A percentile compares a stretch with the other conserved stretches of the same genome.
phyloP scores from a whole-genome alignment of 768 basidiomycete genomes.

The Auriscalpium microsporum region DNA sequence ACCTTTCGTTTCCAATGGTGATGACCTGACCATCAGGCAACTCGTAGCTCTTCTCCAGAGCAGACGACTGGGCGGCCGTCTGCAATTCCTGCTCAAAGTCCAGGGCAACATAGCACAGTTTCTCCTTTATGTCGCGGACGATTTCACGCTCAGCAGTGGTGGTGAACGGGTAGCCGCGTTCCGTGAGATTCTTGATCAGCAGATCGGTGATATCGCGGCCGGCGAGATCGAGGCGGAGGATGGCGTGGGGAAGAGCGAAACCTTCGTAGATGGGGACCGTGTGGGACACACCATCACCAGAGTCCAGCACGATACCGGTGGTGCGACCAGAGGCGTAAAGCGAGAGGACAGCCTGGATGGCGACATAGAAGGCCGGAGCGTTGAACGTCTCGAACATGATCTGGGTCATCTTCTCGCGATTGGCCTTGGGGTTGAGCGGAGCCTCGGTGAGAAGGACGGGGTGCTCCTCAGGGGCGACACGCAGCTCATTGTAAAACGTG shows the following conservation, averaged over 20 bases:
- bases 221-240: slow-evolving; percentile 84
- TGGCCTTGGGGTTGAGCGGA: slow-evolving; percentile 66
- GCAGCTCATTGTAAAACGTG: slow-evolving; percentile 84
- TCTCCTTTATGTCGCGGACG: slow-evolving; percentile 92
- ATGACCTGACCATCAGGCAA: slow-evolving; percentile 91
- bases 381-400: slow-evolving; percentile 80
- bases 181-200: slow-evolving; percentile 77
- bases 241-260: slow-evolving; percentile 88
- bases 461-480: slow-evolving; percentile 72
- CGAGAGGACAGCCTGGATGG: slow-evolving; percentile 67
- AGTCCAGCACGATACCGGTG: slow-evolving; percentile 91
- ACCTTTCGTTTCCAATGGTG: slow-evolving; percentile 68
- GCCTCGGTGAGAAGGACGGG: slow-evolving; percentile 66
- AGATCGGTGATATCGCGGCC: slow-evolving; percentile 87
- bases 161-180: slow-evolving; percentile 91
- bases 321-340: slow-evolving; percentile 92
- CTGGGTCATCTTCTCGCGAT: slow-evolving; percentile 70
- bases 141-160: slow-evolving; percentile 92
- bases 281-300: slow-evolving; percentile 94
- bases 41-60: slow-evolving; percentile 90
- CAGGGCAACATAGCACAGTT: slow-evolving; percentile 88
- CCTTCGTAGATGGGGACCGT: slow-evolving; percentile 96
- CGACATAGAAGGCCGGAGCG: slow-evolving; percentile 65
- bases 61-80: slow-evolving; percentile 81
- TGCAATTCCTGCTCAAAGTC: slow-evolving; percentile 93